Base-by-base conservation (phyloP, 2,329 filamentous ascomycete species). In the Elsinoe batatas region DNA sequence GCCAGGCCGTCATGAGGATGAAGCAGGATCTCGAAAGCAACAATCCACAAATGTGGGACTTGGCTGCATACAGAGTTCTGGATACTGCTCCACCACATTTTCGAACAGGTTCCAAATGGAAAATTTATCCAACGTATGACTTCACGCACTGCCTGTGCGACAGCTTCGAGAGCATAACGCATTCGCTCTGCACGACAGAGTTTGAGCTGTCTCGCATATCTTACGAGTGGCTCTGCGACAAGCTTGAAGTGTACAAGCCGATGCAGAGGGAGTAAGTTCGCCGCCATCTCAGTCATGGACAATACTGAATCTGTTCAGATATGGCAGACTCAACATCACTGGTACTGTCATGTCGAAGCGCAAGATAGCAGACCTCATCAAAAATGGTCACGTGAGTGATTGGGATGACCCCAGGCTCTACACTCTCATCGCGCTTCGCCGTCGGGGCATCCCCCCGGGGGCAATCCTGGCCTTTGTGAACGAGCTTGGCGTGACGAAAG, bases 31-130 rank as follows among this genome's bases (percentile, higher is more conserved):
- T 68, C 65, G 59, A 59, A 60, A 2, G 50, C 65, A 84, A 85
- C 26, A 96, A 96, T 69, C 90, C 91, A 5, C 88, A 95, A 71
- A 91, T 95, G 87, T 96, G 91, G 91, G 91, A 97, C 75, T 73
- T 95, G 54, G 87, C 88, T 1, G 91, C 91, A 13, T 97, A 95
- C 71, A 82, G 91, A 59, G 84, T 97, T 55, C 79, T 89, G 58
- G 80, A 85, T 64, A 83, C 87, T 63, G 75, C 74, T 59, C 78
- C 83, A 40, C 89, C 94, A 68, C 83, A 88, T 70, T 81, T 22
- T 22, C 22, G 88, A 35, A 95, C 91, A 0, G 88, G 87, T 30
- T 76, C 80, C 61, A 83, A 85, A 66, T 97, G 91, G 90, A 85
- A 83, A 70, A 95, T 96, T 60, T 96, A 95, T 68, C 93, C 93